phyloP scores from a whole-genome alignment of 1,284 basidiomycete species.

The Rhodotorula sp. region DNA sequence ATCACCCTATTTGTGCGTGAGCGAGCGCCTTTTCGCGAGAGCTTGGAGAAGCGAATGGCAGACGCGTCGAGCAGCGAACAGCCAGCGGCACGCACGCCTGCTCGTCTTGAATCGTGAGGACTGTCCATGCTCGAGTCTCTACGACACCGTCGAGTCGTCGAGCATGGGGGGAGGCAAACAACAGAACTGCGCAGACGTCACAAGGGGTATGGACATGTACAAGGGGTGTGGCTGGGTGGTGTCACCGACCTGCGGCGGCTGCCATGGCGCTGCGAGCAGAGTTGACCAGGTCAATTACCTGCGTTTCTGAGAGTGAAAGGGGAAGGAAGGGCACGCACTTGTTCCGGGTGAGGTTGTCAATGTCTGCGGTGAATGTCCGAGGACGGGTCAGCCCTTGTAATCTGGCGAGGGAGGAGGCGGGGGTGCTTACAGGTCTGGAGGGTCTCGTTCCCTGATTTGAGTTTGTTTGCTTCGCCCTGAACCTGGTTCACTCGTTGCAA shows the following conservation, averaged over 20 bases:
- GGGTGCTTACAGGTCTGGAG: conserved; percentile 62
- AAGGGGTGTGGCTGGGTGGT: too few species aligned
- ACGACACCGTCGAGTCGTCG: too few species aligned
- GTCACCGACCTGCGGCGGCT: conserved; percentile 6
- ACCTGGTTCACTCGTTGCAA: conserved; percentile 64
- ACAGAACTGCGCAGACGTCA: not conserved
- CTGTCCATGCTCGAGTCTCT: too few species aligned
- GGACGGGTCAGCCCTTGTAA: too few species aligned
- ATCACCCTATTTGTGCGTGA: too few species aligned
- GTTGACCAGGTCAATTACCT: not conserved
- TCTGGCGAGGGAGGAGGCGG: too few species aligned
- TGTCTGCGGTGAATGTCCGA: conserved; percentile 51
- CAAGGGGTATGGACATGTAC: not conserved
- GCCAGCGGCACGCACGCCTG: too few species aligned
- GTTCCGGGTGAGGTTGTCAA: conserved; percentile 70
- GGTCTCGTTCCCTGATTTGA: conserved; percentile 71
- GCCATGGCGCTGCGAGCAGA: conserved; percentile 10
- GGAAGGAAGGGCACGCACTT: conserved; percentile 10
- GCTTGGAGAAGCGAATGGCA: too few species aligned
- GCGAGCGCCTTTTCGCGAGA: too few species aligned
- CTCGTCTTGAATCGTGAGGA: too few species aligned
- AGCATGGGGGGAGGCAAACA: not conserved
- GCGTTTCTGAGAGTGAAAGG: not conserved
- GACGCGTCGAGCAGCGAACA: too few species aligned
- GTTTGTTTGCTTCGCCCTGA: conserved; percentile 71